A percentile compares a stretch with the other conserved stretches of the same genome.
Evolutionary conservation across 176 grass and related monocot species (phyloP).

Genomic region (Zoysia japonica): DNA sequence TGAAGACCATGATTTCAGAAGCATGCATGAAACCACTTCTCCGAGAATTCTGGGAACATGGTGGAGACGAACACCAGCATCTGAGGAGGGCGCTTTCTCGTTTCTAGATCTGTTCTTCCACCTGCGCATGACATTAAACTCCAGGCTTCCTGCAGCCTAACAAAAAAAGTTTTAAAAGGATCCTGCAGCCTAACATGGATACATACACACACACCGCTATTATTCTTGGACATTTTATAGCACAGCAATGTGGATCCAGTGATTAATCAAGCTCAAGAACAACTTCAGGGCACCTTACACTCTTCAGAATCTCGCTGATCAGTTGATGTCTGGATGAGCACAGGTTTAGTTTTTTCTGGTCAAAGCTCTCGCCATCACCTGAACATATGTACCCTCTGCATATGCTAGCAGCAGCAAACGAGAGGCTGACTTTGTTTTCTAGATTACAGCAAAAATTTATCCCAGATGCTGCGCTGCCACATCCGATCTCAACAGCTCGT

Average conservation of each 20-base stretch:
- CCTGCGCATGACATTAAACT: not conserved
- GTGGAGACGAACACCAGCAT: not conserved
- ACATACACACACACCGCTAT: not conserved
- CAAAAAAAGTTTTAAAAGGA: too few species aligned
- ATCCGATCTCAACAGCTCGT: conserved; percentile 7
- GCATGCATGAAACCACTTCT: not conserved
- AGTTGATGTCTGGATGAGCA: not conserved
- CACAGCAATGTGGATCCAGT: not conserved
- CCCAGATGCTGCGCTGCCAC: conserved; percentile 25
- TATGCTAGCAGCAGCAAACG: conserved; percentile 7
- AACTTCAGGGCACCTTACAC: not conserved
- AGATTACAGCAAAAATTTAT: conserved; percentile 32
- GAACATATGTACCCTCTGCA: conserved; percentile 39
- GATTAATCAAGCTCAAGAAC: conserved; percentile 16
- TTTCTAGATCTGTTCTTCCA: not conserved
- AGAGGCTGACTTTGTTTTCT: conserved; percentile 27
- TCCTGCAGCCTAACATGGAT: not conserved
- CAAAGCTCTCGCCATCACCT: conserved; percentile 30
- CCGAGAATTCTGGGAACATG: conserved; percentile 1
- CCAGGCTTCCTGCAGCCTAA: not conserved
- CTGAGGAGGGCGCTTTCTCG: not conserved
- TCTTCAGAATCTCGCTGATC: not conserved
- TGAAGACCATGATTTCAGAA: too few species aligned
- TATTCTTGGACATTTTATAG: not conserved
- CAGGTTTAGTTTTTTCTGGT: not conserved